Conservation (phyloP, 306 rosid genomes). For the Lathyrus oleraceus region DNA sequence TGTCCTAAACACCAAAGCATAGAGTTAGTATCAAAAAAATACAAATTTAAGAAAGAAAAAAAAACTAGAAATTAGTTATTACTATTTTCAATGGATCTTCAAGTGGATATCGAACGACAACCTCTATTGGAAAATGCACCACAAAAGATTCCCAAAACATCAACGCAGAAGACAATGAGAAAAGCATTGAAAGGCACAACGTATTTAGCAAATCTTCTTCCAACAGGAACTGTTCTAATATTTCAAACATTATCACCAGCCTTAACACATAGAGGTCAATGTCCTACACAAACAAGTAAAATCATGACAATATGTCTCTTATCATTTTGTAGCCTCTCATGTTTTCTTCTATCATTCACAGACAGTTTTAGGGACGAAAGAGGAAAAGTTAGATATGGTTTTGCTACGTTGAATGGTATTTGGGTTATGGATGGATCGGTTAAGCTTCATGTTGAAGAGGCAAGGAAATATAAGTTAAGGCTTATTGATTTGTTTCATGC, state of each 20-base stretch:
- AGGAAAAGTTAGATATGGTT: conserved; percentile 64
- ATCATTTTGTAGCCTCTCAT: conserved; percentile 53
- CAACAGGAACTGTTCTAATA: conserved; percentile 70
- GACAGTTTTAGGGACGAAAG: conserved; percentile 67
- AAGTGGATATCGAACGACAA: conserved; percentile 16
- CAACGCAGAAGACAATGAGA: conserved; percentile 58
- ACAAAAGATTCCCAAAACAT: conserved; percentile 48
- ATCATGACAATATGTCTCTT: conserved; percentile 50
- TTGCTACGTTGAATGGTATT: conserved; percentile 62
- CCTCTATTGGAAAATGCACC: conserved; percentile 43
- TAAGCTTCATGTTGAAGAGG: conserved; percentile 37
- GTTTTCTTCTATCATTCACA: conserved; percentile 66
- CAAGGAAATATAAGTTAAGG: conserved; percentile 46
- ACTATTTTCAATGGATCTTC: conserved; percentile 33
- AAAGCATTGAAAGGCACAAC: conserved; percentile 76
- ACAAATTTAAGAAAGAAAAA: background rate
- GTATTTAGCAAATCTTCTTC: conserved; percentile 68
- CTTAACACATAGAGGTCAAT: conserved; percentile 62
- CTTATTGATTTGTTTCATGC: conserved; percentile 78
- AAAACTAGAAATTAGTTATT: background rate
- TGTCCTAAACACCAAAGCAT: background rate
- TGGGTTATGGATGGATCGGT: conserved; percentile 72
- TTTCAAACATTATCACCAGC: conserved; percentile 64
- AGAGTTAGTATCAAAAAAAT: conserved; percentile 10
- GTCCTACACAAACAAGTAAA: conserved; percentile 44